A percentile compares a stretch with the other conserved stretches of the same genome.
phyloP scores from a whole-genome alignment of 1,284 basidiomycete genomes.

The Papiliotrema terrestris region DNA sequence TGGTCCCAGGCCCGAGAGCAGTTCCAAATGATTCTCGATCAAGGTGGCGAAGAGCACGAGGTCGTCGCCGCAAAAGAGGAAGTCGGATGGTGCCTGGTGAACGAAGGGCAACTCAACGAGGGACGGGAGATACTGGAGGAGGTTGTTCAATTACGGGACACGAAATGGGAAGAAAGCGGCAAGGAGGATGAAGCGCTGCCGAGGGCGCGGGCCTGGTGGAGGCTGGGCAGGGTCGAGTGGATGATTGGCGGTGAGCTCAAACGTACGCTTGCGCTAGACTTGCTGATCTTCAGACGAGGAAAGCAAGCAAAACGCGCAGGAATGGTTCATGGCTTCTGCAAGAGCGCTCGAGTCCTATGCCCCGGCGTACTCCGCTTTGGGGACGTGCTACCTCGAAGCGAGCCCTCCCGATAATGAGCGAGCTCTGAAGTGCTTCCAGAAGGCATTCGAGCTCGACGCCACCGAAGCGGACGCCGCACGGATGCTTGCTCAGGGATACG shows the following conservation, averaged over 20 bases:
- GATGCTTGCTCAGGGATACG: slow-evolving; percentile 81
- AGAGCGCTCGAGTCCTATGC: slow-evolving; percentile 76
- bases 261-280: neutral
- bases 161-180: slow-evolving; percentile 54
- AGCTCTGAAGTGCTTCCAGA: slow-evolving; percentile 95
- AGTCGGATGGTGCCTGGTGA: slow-evolving; percentile 76
- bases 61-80: slow-evolving; percentile 76
- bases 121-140: slow-evolving; percentile 60
- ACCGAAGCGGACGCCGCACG: slow-evolving; percentile 81
- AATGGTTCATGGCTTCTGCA: slow-evolving; percentile 76
- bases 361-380: slow-evolving; percentile 89
- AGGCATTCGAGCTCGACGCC: slow-evolving; percentile 94
- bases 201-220: slow-evolving; percentile 76
- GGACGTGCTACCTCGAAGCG: slow-evolving; percentile 78
- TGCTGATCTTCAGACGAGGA: slow-evolving; percentile 25
- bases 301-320: slow-evolving; percentile 63
- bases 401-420: slow-evolving; percentile 75
- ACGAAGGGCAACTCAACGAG: slow-evolving; percentile 55
- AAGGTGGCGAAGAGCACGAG: slow-evolving; percentile 35
- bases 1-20: slow-evolving; percentile 68
- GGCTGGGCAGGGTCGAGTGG: slow-evolving; percentile 76
- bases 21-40: slow-evolving; percentile 57
- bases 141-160: slow-evolving; percentile 60
- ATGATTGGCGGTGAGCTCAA: slow-evolving; percentile 61
- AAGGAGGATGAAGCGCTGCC: slow-evolving; percentile 49